Conservation (phyloP, 257 asterid species). For the Solanum boliviense region DNA sequence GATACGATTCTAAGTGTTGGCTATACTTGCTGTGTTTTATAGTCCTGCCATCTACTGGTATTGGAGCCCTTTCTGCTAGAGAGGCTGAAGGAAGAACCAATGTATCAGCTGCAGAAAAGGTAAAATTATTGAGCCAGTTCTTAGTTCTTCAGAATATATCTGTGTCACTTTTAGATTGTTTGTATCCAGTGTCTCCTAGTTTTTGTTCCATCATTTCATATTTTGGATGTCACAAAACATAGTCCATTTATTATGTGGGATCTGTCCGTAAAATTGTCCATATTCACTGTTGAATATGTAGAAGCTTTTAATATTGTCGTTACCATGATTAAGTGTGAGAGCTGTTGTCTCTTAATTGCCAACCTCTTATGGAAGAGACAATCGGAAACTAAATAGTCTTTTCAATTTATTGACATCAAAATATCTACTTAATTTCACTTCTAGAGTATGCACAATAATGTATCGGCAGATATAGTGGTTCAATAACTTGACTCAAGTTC, state of each 20-base stretch:
- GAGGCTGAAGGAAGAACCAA: constrained; percentile 97
- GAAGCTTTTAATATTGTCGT: neutral
- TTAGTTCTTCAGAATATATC: neutral
- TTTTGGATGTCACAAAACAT: neutral
- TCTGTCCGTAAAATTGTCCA: neutral
- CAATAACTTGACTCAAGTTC: neutral
- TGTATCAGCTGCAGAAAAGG: constrained; percentile 84
- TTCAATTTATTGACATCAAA: neutral
- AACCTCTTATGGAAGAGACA: neutral
- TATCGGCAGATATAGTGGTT: neutral
- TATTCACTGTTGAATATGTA: neutral
- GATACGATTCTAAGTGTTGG: neutral
- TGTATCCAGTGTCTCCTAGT: neutral
- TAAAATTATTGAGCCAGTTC: constrained; percentile 8
- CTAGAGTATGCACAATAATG: neutral
- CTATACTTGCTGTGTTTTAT: constrained; percentile 14
- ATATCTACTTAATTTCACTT: neutral
- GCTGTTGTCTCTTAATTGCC: neutral
- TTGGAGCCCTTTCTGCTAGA: constrained; percentile 95
- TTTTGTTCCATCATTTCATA: neutral
- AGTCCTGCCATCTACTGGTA: constrained; percentile 84
- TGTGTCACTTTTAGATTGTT: neutral
- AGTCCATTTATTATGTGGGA: neutral
- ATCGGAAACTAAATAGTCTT: neutral
- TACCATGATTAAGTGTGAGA: neutral